phyloP scores from a whole-genome alignment of 345 rosid genomes.

The Cardamine occulta region DNA sequence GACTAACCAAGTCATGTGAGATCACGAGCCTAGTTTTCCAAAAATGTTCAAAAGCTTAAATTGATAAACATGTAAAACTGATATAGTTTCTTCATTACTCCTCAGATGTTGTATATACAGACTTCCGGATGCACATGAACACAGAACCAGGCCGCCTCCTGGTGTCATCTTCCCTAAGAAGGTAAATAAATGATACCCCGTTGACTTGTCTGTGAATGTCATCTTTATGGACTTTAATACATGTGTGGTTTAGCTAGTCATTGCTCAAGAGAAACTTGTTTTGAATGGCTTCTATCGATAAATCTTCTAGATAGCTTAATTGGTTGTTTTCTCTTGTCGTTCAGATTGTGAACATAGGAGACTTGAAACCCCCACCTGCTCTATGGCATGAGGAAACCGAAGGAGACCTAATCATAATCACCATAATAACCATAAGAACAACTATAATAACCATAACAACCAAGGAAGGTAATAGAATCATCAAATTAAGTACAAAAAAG shows the following conservation, averaged over 20 bases:
- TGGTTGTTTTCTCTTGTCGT: constrained; percentile 14
- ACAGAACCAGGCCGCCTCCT: constrained; percentile 69
- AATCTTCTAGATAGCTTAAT: constrained; percentile 1
- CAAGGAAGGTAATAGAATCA: constrained; percentile 42
- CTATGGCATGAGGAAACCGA: constrained; percentile 90
- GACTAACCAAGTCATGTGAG: constrained; percentile 94
- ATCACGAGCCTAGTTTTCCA: constrained; percentile 13
- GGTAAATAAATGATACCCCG: constrained; percentile 53
- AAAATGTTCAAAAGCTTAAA: background rate
- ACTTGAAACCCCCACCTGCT: constrained; percentile 71
- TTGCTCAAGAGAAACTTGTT: constrained; percentile 2
- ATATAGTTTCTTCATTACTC: constrained; percentile 31
- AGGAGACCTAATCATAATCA: constrained; percentile 64
- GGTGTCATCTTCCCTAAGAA: constrained; percentile 88
- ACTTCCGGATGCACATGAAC: constrained; percentile 82
- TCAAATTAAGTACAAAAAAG: background rate
- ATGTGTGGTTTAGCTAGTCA: background rate
- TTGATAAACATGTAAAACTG: constrained; percentile 12
- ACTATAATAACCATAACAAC: constrained; percentile 28
- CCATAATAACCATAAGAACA: background rate
- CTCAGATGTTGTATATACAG: constrained; percentile 83
- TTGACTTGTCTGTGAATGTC: background rate
- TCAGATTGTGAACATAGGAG: constrained; percentile 68
- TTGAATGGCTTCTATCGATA: constrained; percentile 4
- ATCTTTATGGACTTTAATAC: background rate